A percentile compares a stretch with the other conserved stretches of the same genome.
phyloP scores from a whole-genome alignment of 176 grass and related monocot species.

The Aegilops bicornis region DNA sequence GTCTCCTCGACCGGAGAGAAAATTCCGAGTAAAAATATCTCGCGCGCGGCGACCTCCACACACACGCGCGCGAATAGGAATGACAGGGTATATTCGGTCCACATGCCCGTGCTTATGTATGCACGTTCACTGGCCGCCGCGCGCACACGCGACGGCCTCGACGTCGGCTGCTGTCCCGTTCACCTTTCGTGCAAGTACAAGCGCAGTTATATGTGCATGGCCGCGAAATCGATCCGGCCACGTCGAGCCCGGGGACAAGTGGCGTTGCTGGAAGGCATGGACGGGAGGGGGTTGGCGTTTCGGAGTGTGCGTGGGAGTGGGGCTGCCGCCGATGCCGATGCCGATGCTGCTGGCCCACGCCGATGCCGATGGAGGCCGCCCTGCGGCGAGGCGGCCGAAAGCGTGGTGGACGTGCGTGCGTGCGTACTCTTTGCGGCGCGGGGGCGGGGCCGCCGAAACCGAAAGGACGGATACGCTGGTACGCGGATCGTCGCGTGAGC shows the following conservation, averaged over 20 bases:
- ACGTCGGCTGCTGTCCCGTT: neutral
- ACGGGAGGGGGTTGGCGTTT: no score
- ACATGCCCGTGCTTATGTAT: neutral
- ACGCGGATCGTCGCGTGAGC: neutral
- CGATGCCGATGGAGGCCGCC: neutral
- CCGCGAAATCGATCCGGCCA: neutral
- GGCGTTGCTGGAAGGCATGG: neutral
- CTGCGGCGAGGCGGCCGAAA: no score
- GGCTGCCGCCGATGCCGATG: no score
- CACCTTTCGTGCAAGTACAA: neutral
- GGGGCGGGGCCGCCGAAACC: neutral
- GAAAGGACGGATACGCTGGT: neutral
- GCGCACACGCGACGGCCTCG: neutral
- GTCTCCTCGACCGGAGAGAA: neutral
- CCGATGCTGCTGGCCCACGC: neutral
- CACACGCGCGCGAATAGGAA: no score
- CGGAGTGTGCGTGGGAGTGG: no score
- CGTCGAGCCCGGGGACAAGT: neutral
- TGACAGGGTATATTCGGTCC: no score
- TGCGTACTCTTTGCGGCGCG: conserved; percentile 30
- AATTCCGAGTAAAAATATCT: neutral
- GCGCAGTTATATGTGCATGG: no score
- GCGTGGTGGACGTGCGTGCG: neutral
- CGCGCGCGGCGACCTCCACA: no score
- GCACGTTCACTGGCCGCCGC: neutral